Evolutionary conservation across 495 filamentous ascomycete species (phyloP).

Genomic region (Trichoderma asperelloides): DNA sequence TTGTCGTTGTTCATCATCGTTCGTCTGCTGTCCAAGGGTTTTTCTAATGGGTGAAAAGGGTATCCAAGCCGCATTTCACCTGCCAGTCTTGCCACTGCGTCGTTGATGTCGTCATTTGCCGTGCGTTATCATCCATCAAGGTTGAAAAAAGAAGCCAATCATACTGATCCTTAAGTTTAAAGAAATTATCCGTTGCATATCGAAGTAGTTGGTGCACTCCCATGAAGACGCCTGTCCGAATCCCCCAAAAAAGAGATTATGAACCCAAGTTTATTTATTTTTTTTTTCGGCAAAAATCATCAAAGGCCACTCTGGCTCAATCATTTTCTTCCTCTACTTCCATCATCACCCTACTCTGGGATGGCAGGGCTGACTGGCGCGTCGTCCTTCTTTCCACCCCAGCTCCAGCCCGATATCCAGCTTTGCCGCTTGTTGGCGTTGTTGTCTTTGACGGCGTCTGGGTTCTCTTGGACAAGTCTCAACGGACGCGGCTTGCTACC

Average conservation of each 20-base stretch:
- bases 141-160: not conserved
- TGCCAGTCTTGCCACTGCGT: not conserved
- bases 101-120: conserved; percentile 7
- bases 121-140: not conserved
- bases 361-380: conserved; percentile 4
- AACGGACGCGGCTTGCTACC: conserved; percentile 78
- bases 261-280: not conserved
- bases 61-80: conserved; percentile 2
- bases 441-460: conserved; percentile 20
- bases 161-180: not conserved
- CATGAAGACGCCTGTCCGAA: not conserved
- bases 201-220: not conserved
- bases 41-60: not conserved
- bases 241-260: not conserved
- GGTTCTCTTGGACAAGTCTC: conserved; percentile 67
- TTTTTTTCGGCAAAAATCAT: not conserved
- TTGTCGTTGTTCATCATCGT: conserved; percentile 3
- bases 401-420: conserved; percentile 48
- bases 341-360: conserved; percentile 5
- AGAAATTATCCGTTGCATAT: conserved; percentile 5
- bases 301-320: not conserved
- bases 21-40: conserved; percentile 2
- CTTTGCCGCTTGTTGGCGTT: conserved; percentile 40
- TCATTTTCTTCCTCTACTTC: not conserved
- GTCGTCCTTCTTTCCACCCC: conserved; percentile 31